Conservation (phyloP, 192 early-diverging fungal species). For the Backusella westeae region DNA sequence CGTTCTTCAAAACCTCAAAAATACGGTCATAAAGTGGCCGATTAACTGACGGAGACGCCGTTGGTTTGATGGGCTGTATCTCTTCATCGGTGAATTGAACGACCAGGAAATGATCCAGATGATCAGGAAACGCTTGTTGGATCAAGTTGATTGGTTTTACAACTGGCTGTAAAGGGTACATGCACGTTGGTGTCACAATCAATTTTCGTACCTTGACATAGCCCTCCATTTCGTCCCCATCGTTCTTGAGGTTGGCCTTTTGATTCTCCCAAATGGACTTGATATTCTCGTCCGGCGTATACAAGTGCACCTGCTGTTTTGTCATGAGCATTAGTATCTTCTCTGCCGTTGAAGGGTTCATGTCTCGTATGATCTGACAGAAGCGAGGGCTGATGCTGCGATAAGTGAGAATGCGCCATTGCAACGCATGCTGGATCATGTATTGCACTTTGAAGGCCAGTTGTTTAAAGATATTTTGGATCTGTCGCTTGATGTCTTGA, state of each 20-base stretch:
- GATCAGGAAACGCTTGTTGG: conserved; percentile 47
- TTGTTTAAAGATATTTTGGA: neutral
- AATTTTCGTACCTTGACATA: conserved; percentile 45
- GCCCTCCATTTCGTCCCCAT: neutral
- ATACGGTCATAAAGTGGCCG: conserved; percentile 50
- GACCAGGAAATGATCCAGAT: conserved; percentile 58
- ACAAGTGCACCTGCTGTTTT: conserved; percentile 25
- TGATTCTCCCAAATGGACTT: neutral
- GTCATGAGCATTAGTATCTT: conserved; percentile 28
- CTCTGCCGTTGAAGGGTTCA: neutral
- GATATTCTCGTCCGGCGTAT: conserved; percentile 27
- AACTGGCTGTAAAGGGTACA: conserved; percentile 58
- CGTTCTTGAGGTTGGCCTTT: conserved; percentile 6
- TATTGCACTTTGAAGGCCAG: conserved; percentile 43
- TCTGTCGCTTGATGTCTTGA: neutral
- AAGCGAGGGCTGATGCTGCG: conserved; percentile 39
- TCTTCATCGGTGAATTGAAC: conserved; percentile 70
- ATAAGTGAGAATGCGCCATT: conserved; percentile 35
- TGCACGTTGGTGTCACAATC: conserved; percentile 61
- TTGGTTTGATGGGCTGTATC: conserved; percentile 26
- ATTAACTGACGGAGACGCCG: neutral
- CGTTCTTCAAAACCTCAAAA: conserved; percentile 36
- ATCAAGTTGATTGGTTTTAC: conserved; percentile 65
- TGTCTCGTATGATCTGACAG: neutral
- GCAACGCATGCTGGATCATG: conserved; percentile 40